phyloP scores from a whole-genome alignment of 2,329 filamentous ascomycete genomes.

The Fusarium nodosum region DNA sequence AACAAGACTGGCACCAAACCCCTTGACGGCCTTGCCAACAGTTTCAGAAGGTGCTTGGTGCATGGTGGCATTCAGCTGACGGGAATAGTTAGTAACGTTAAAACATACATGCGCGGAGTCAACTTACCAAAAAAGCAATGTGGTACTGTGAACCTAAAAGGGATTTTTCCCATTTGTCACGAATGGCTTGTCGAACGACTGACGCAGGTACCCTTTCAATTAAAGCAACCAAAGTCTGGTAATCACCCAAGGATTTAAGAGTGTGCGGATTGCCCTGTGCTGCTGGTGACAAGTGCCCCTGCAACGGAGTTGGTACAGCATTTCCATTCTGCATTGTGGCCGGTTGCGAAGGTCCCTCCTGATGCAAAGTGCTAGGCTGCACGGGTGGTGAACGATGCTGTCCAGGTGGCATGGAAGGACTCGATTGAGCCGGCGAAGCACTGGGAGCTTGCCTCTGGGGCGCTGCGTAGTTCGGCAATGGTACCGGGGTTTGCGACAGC shows the following conservation, averaged over 20 bases:
- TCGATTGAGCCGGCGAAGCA: constrained; percentile 13
- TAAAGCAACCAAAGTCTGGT: constrained; percentile 45
- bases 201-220: constrained; percentile 59
- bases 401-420: constrained; percentile 12
- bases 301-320: neutral
- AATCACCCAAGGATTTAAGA: constrained; percentile 50
- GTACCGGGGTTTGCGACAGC: constrained; percentile 19
- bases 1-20: constrained; percentile 63
- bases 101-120: neutral
- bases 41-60: constrained; percentile 58
- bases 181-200: constrained; percentile 62
- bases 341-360: constrained; percentile 11
- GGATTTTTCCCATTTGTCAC: constrained; percentile 66
- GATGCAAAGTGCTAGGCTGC: constrained; percentile 10
- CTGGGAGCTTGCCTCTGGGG: neutral
- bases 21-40: constrained; percentile 57
- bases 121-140: constrained; percentile 65
- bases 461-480: constrained; percentile 24
- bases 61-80: constrained; percentile 64
- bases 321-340: constrained; percentile 10
- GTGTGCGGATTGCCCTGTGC: constrained; percentile 3
- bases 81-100: constrained; percentile 44
- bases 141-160: constrained; percentile 67
- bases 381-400: constrained; percentile 28
- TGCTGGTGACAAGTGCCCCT: constrained; percentile 9